These are phyloP conservation scores for Fusarium ramigenum DNA, from an alignment of 2,329 filamentous ascomycete species.

Conservation along the genomic window DNA sequence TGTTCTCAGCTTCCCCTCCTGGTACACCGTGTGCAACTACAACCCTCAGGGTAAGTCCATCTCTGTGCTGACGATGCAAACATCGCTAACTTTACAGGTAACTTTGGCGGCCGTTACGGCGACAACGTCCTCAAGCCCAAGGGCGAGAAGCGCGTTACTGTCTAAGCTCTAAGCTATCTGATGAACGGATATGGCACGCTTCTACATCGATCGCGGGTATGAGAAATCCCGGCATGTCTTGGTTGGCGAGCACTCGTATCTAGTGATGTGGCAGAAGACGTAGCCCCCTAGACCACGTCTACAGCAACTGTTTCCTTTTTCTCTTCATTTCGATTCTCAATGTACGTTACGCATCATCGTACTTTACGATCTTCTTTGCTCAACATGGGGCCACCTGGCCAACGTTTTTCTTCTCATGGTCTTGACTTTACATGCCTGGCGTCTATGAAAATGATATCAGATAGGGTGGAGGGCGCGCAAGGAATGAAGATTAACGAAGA, in stretches of 20 bases:
- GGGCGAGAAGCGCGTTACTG: slow-evolving; percentile 35
- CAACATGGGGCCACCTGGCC: slow-evolving; percentile 38
- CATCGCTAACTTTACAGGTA: slow-evolving; percentile 51
- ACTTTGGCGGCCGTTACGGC: slow-evolving; percentile 61
- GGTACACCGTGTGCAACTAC: slow-evolving; percentile 93
- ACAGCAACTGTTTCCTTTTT: slow-evolving; percentile 31
- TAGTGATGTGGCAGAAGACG: slow-evolving; percentile 21
- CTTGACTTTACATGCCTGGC: slow-evolving; percentile 36
- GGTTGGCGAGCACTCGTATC: slow-evolving; percentile 24
- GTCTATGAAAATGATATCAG: slow-evolving; percentile 40
- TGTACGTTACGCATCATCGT: slow-evolving; percentile 49
- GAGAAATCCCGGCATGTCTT: slow-evolving; percentile 18
- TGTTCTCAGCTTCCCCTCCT: slow-evolving; percentile 62
- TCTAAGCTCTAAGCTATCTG: slow-evolving; percentile 37
- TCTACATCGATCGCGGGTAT: slow-evolving; percentile 9
- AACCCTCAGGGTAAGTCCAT: slow-evolving; percentile 69
- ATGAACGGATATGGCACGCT: slow-evolving; percentile 23
- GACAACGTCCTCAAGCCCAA: slow-evolving; percentile 58
- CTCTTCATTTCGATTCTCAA: slow-evolving; percentile 47
- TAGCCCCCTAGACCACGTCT: slow-evolving; percentile 26
- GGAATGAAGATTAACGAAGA: slow-evolving; percentile 28
- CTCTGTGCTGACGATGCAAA: background rate
- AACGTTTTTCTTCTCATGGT: slow-evolving; percentile 32
- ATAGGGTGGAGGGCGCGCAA: slow-evolving; percentile 38
- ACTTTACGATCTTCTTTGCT: slow-evolving; percentile 47